These are phyloP conservation scores for Fraxinus sp. DNA, from an alignment of 305 asterid species.

Conservation along the genomic window DNA sequence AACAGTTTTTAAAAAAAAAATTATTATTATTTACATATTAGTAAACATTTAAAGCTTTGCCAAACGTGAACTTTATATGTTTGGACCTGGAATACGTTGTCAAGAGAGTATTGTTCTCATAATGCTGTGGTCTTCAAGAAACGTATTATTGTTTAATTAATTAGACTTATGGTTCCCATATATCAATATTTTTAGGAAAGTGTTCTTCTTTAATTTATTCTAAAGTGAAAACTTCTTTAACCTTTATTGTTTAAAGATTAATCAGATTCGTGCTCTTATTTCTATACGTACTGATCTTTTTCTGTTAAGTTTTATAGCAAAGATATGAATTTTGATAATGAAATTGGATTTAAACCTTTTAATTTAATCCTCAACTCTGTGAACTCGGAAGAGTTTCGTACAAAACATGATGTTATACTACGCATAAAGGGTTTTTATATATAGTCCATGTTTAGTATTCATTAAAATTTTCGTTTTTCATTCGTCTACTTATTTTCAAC, in stretches of 20 bases:
- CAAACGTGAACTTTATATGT: background rate
- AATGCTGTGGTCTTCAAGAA: slow-evolving; percentile 25
- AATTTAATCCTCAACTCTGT: background rate
- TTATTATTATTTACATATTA: background rate
- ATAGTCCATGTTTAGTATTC: background rate
- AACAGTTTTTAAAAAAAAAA: background rate
- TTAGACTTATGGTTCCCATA: slow-evolving; percentile 14
- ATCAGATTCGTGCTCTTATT: slow-evolving; percentile 31
- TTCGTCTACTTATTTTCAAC: too few species aligned
- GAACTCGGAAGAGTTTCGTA: background rate
- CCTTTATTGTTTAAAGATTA: slow-evolving; percentile 25
- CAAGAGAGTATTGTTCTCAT: slow-evolving; percentile 22
- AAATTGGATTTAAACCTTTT: background rate
- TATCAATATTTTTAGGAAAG: slow-evolving; percentile 9
- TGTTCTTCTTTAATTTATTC: slow-evolving; percentile 25
- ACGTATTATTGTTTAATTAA: slow-evolving; percentile 19
- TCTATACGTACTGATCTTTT: slow-evolving; percentile 2
- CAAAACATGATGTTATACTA: background rate
- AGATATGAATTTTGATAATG: background rate
- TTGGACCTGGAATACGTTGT: background rate
- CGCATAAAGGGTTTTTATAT: background rate
- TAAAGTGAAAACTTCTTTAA: slow-evolving; percentile 32
- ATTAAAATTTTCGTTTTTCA: too few species aligned
- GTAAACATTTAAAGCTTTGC: background rate
- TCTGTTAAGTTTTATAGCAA: slow-evolving; percentile 7